A percentile compares a stretch with the other conserved stretches of the same genome.
phyloP scores from a whole-genome alignment of 2,329 filamentous ascomycete species.

The Clathrospora elynae region DNA sequence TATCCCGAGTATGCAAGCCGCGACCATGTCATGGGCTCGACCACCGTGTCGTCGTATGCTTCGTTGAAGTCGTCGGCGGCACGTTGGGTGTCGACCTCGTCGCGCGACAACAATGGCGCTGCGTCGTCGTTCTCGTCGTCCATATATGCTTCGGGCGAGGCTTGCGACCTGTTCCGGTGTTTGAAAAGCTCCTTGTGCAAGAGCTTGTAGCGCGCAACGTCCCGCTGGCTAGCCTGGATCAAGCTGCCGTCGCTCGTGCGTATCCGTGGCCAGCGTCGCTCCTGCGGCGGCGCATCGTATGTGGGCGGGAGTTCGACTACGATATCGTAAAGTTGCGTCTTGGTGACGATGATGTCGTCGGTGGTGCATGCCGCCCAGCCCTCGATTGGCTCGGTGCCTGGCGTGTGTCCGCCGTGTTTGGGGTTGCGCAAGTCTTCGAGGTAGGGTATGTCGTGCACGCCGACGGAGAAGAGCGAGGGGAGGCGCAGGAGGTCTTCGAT shows the following conservation, averaged over 20 bases:
- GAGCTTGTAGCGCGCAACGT: slow-evolving; percentile 71
- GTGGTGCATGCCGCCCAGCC: slow-evolving; percentile 97
- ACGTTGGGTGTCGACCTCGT: slow-evolving; percentile 32
- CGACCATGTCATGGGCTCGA: slow-evolving; percentile 67
- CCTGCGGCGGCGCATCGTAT: slow-evolving; percentile 56
- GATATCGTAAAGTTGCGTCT: slow-evolving; percentile 85
- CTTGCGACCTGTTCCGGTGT: slow-evolving; percentile 33
- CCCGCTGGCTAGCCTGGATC: slow-evolving; percentile 86
- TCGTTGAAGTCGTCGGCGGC: slow-evolving; percentile 47
- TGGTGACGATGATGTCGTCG: slow-evolving; percentile 87
- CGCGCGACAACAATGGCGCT: slow-evolving; percentile 28
- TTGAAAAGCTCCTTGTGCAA: slow-evolving; percentile 45
- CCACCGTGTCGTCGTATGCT: slow-evolving; percentile 47
- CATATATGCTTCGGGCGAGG: slow-evolving; percentile 24
- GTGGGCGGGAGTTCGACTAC: slow-evolving; percentile 78
- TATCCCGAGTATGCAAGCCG: slow-evolving; percentile 80
- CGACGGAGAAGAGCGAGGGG: slow-evolving; percentile 87
- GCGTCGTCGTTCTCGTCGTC: slow-evolving; percentile 34
- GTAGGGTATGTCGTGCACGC: slow-evolving; percentile 87
- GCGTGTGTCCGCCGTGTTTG: slow-evolving; percentile 42
- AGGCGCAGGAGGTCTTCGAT: slow-evolving; percentile 67
- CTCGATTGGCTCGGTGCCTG: slow-evolving; percentile 53
- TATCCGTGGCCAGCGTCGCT: slow-evolving; percentile 77
- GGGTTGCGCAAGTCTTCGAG: slow-evolving; percentile 64
- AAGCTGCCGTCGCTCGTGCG: slow-evolving; percentile 65